Evolutionary conservation across 148 eudicot genomes (phyloP), one percentile per base, ranked within the genome.

Genomic region (Heliamphora exappendiculata): DNA sequence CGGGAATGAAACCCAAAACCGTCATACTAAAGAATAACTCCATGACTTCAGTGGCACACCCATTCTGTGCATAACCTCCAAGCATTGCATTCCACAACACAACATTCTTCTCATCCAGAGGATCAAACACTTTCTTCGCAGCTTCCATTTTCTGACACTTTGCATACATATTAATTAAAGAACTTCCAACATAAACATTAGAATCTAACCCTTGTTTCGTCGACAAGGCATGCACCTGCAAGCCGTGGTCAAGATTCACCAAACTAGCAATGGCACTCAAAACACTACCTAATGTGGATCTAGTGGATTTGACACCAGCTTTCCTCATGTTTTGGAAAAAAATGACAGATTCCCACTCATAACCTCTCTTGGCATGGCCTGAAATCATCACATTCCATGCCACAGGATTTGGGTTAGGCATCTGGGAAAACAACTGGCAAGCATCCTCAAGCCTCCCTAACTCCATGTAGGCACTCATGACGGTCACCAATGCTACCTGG

Each of bases 351-450:
- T 89, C 90, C 54, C 22, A 70, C 67, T 86, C 89, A 76, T 66
- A 45, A 39, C 97, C 96, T 34, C 78, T 72, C 81, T 89, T 87
- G n/a, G 81, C 79, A 83, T 89, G 89, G 28, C 93, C 97, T 39
- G 97, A 92, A 68, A 94, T 94, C 89, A 92, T 90, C 76, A 92
- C 78, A 81, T 94, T 94, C 96, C 98, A 94, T 3, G 90, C 91
- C 34, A 90, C 81, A 69, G 73, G 85, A 86, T 85, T 86, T 22
- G 90, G 93, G 76, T 70, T 67, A 78, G 86, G 86, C 88, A 94
- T 87, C 64, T 77, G 84, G 44, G 75, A 50, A 82, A 94, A 92
- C 79, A 92, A 79, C 59, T 39, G 44, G 57, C 84, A 78, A 54
- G 98, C 98, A 72, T 86, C 93, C 65, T 84, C 85, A 66, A 92